Evolutionary conservation across 2,329 filamentous ascomycete species (phyloP), one percentile per base, ranked within the genome.

Genomic region (Aspergillus sp.): DNA sequence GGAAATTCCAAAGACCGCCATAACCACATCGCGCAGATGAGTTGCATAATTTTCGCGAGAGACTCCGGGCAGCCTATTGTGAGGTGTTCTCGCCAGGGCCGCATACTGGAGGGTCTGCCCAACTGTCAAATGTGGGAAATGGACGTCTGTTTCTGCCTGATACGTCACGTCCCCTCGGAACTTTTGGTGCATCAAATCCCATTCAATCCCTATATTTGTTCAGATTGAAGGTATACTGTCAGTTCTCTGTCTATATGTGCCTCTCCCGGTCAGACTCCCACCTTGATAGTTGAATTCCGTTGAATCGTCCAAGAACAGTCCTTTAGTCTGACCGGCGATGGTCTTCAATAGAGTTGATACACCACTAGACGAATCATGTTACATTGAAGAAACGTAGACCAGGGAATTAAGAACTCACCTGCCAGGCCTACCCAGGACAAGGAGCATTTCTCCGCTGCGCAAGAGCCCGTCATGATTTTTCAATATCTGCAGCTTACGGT

Each of bases 261-360:
- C 8, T 13, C 0, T n/a, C 6, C 32, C 8, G 8, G 10, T 19
- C 32, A 36, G 32, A 50, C 5, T 32, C 30, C 55, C 21, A 58
- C 62, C 62, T 83, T 92, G 88, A 71, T 93, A 94, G 78, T 93
- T 93, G 73, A 94, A 86, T 62, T 89, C 84, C 0, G 89, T 88
- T 5, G 80, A 75, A 2, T 87, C 76, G 52, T 90, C 88, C 19
- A 93, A 81, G 64, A 83, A 84, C 69, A 93, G 88, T 50, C 90
- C 90, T 66, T 91, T 88, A 42, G 88, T 90, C 75, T 93, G 90
- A 63, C 90, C 90, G 8, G 90, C 85, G 64, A 94, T 84, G 0
- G 90, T 90, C 80, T 94, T 94, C 60, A 95, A 80, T 64, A 93
- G 86, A 2, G 91, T 94, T 11, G 88, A 90, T 75, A 91, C 94